These are phyloP conservation scores for Leishmania turanica DNA, from an alignment of 208 protist species.

Conservation along the genomic window DNA sequence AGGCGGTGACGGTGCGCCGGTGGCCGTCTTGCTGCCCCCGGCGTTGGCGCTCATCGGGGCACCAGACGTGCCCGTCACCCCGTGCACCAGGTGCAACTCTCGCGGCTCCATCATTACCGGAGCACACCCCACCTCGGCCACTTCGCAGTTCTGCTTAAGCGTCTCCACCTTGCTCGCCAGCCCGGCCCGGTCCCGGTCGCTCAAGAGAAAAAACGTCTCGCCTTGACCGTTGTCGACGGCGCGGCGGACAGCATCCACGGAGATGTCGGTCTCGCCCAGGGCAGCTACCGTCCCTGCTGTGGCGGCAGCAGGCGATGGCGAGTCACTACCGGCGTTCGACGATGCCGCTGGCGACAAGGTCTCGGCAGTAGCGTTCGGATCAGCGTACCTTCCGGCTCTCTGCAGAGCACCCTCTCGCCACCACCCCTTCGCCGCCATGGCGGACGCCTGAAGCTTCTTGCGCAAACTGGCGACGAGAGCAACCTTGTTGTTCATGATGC, in stretches of 20 bases:
- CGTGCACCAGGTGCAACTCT: constrained; percentile 33
- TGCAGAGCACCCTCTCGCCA: constrained; percentile 19
- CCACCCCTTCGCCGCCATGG: constrained; percentile 16
- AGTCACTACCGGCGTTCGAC: background rate
- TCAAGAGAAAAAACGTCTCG: constrained; percentile 70
- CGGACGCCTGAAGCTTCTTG: constrained; percentile 52
- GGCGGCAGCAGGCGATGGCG: background rate
- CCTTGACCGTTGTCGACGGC: constrained; percentile 61
- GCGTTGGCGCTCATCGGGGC: background rate
- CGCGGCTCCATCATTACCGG: constrained; percentile 58
- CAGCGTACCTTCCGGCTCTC: constrained; percentile 4
- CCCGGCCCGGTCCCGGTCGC: constrained; percentile 24
- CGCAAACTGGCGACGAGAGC: constrained; percentile 67
- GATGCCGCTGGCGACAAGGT: background rate
- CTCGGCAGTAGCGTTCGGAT: background rate
- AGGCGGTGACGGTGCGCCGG: background rate
- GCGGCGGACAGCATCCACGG: constrained; percentile 29
- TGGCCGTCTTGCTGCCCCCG: background rate
- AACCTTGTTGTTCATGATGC: constrained; percentile 53
- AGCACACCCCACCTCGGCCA: constrained; percentile 34
- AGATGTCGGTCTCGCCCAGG: constrained; percentile 45
- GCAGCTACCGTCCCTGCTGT: background rate
- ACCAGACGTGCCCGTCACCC: background rate
- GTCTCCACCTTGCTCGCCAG: constrained; percentile 37
- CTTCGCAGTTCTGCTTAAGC: constrained; percentile 36